Percentiles rank a stretch among this genome's conserved stretches.
Conservation (phyloP, 306 rosid genomes). For the Echinosophora koreensis region DNA sequence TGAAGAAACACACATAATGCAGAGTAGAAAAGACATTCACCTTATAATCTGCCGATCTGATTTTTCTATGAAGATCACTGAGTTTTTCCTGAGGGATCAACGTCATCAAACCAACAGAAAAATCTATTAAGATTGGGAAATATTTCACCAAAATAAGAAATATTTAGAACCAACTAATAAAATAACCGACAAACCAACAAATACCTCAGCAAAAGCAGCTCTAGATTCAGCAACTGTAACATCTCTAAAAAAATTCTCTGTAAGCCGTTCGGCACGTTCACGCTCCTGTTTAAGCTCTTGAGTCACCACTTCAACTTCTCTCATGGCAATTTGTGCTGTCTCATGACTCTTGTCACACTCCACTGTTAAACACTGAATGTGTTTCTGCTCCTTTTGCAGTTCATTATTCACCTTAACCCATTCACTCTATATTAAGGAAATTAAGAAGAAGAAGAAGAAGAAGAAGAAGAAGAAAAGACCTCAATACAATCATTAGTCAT, state of each 20-base stretch:
- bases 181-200: not conserved
- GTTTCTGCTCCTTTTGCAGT: conserved; percentile 40
- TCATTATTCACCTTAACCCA: conserved; percentile 32
- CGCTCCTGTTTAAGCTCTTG: conserved; percentile 40
- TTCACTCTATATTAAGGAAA: conserved; percentile 35
- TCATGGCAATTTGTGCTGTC: conserved; percentile 35
- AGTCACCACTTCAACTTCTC: conserved; percentile 38
- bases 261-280: conserved; percentile 17
- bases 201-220: conserved; percentile 52
- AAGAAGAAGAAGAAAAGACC: no score
- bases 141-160: not conserved
- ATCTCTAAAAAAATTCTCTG: conserved; percentile 38
- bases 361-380: conserved; percentile 8
- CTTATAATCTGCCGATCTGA: conserved; percentile 43
- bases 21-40: conserved; percentile 19
- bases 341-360: conserved; percentile 28
- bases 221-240: conserved; percentile 43
- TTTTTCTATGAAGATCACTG: conserved; percentile 47
- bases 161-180: not conserved
- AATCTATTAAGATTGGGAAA: not conserved
- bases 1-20: not conserved
- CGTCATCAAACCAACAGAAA: not conserved
- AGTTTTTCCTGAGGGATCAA: conserved; percentile 41
- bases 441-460: not conserved
- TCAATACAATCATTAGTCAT: not conserved